Percentiles rank a stretch among this genome's conserved stretches.
Evolutionary conservation across 345 rosid species (phyloP).

Genomic region (Erucastrum elatum): DNA sequence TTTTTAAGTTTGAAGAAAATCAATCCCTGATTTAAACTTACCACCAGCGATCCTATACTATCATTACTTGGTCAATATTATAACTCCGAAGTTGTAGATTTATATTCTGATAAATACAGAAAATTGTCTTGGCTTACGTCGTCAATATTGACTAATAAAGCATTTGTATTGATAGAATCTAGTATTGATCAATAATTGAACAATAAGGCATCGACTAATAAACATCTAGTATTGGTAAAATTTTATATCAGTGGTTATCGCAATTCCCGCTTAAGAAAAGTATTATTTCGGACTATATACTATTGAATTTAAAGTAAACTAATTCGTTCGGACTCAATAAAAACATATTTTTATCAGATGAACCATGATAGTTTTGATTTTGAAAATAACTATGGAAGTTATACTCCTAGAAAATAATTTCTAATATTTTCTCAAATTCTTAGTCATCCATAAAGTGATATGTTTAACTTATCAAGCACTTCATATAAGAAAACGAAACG

Average conservation of each 20-base stretch:
- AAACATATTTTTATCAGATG: neutral
- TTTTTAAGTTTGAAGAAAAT: neutral
- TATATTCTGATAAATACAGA: neutral
- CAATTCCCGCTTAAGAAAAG: neutral
- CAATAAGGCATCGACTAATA: neutral
- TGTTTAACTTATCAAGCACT: slow-evolving; percentile 35
- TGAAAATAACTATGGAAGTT: neutral
- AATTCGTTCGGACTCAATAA: neutral
- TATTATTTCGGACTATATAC: neutral
- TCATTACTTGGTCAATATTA: neutral
- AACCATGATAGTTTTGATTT: neutral
- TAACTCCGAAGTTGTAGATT: neutral
- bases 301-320: neutral
- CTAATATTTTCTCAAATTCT: neutral
- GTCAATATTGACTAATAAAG: neutral
- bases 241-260: neutral
- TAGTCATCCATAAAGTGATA: slow-evolving; percentile 10
- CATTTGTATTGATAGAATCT: neutral
- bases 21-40: neutral
- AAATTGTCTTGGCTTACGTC: neutral
- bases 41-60: neutral
- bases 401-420: neutral
- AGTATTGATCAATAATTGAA: neutral
- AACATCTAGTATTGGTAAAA: neutral
- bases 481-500: slow-evolving; percentile 33